These are phyloP conservation scores for Acacia crassicarpa DNA, from an alignment of 306 rosid species.

Conservation along the genomic window DNA sequence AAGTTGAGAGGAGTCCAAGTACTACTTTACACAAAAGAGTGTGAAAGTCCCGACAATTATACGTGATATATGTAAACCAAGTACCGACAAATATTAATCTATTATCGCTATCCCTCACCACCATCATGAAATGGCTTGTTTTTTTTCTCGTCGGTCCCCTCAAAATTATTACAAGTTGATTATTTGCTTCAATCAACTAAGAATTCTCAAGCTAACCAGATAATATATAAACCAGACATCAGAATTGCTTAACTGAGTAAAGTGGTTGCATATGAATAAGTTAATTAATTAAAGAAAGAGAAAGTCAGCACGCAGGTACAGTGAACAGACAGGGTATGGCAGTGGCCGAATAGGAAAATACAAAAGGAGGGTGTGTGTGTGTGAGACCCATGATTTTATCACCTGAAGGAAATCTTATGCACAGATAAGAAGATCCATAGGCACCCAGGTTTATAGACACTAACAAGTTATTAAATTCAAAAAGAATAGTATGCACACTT, in stretches of 20 bases:
- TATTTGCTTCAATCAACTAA: not conserved
- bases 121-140: slow-evolving; percentile 15
- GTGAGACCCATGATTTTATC: slow-evolving; percentile 65
- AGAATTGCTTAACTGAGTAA: not conserved
- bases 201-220: slow-evolving; percentile 7
- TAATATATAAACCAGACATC: slow-evolving; percentile 20
- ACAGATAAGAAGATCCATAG: slow-evolving; percentile 66
- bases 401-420: slow-evolving; percentile 72
- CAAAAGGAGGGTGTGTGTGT: slow-evolving; percentile 2
- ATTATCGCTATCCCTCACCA: not conserved
- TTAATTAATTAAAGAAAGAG: not conserved
- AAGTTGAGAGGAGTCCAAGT: not conserved
- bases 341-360: slow-evolving; percentile 21
- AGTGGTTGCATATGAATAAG: not conserved
- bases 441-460: slow-evolving; percentile 10
- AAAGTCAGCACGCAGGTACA: slow-evolving; percentile 21
- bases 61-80: not conserved
- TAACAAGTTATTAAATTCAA: slow-evolving; percentile 34
- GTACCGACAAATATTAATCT: slow-evolving; percentile 8
- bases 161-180: slow-evolving; percentile 4
- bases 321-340: slow-evolving; percentile 34
- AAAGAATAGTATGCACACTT: slow-evolving; percentile 26
- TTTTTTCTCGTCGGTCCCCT: not conserved
- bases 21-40: not conserved
- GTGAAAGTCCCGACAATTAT: not conserved